These are phyloP conservation scores for Sideroxylon spinosum DNA, from an alignment of 179 eudicot species.

Conservation along the genomic window DNA sequence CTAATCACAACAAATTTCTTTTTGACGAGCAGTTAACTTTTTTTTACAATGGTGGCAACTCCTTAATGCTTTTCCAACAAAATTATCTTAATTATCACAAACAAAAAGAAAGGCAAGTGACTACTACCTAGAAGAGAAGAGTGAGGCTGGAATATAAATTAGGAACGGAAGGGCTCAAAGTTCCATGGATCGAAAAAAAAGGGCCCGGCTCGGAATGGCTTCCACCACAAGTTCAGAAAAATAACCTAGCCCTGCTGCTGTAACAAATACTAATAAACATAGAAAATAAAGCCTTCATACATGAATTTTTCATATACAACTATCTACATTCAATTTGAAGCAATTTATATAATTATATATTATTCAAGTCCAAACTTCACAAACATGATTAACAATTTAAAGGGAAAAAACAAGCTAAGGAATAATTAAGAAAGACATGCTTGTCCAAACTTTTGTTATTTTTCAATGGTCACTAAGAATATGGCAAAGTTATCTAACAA, in stretches of 20 bases:
- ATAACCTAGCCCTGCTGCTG: not conserved
- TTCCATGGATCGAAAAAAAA: too few species aligned
- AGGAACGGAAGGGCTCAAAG: not conserved
- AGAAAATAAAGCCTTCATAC: not conserved
- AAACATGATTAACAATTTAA: not conserved
- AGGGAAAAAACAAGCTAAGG: not conserved
- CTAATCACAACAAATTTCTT: too few species aligned
- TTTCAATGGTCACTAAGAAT: not conserved
- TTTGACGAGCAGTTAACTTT: too few species aligned
- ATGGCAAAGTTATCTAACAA: not conserved
- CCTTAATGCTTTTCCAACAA: too few species aligned
- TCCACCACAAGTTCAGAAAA: not conserved
- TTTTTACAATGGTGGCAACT: too few species aligned
- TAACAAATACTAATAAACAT: not conserved
- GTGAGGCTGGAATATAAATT: not conserved
- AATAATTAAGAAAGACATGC: constrained; percentile 2
- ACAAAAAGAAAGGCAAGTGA: not conserved
- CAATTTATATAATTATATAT: not conserved
- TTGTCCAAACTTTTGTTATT: not conserved
- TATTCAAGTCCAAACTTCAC: not conserved
- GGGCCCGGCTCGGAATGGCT: not conserved
- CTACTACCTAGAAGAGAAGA: not conserved
- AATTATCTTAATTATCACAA: not conserved
- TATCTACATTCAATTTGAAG: not conserved
- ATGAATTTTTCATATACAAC: not conserved